Evolutionary conservation across 1,284 basidiomycete species (phyloP).

Genomic region (Cryptococcus wingfieldii): DNA sequence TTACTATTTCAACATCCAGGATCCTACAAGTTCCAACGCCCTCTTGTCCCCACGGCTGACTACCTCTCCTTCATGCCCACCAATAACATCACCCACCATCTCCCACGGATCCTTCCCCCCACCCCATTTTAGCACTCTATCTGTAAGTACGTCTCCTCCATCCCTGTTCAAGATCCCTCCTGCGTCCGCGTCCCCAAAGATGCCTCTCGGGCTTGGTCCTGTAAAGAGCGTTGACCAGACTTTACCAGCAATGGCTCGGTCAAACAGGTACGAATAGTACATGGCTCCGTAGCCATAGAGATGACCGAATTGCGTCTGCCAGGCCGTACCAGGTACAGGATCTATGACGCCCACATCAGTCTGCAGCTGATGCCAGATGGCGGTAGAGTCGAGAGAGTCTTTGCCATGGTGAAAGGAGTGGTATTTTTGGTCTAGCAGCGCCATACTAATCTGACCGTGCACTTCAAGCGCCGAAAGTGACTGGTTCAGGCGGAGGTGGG

Average conservation of each 20-base stretch:
- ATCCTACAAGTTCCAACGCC: conserved; percentile 83
- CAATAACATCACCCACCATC: conserved; percentile 75
- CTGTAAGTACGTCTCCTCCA: conserved; percentile 73
- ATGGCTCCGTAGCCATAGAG: conserved; percentile 94
- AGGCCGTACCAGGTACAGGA: conserved; percentile 72
- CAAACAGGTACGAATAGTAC: conserved; percentile 96
- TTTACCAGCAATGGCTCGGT: conserved; percentile 85
- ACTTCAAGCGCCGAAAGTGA: conserved; percentile 62
- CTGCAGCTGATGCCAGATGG: conserved; percentile 61
- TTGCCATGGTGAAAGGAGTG: conserved; percentile 57
- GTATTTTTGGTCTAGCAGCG: conserved; percentile 81
- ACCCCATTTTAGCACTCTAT: conserved; percentile 70
- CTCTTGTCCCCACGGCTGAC: conserved; percentile 60
- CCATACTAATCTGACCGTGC: conserved; percentile 85
- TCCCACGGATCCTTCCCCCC: conserved; percentile 91
- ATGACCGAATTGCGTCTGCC: conserved; percentile 94
- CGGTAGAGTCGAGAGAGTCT: conserved; percentile 64
- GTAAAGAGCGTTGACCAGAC: conserved; percentile 76
- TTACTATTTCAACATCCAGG: conserved; percentile 56
- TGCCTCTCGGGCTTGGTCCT: conserved; percentile 4
- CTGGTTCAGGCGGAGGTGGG: conserved; percentile 46
- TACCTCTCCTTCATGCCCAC: conserved; percentile 40
- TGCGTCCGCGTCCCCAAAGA: conserved; percentile 36
- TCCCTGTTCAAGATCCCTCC: conserved; percentile 59
- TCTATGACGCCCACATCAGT: conserved; percentile 72